Conservation (phyloP, 179 eudicot species). For the Gypsophila paniculata region DNA sequence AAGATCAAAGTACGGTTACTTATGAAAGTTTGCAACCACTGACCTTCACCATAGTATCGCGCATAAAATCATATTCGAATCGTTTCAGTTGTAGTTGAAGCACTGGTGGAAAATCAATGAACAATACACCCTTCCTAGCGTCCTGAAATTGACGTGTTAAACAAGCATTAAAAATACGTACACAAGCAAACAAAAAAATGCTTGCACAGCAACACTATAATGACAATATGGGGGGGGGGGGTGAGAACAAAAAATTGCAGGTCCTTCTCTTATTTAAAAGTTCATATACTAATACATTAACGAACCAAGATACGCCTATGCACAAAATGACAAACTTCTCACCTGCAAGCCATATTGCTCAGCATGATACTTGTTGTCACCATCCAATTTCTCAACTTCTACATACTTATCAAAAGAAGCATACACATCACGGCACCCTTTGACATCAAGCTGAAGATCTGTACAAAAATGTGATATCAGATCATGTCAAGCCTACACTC, state of each 20-base stretch:
- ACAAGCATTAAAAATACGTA: not conserved
- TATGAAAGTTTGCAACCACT: constrained; percentile 15
- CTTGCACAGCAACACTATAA: not conserved
- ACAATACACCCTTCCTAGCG: constrained; percentile 51
- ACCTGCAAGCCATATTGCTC: constrained; percentile 86
- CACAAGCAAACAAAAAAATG: not conserved
- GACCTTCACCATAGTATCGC: constrained; percentile 57
- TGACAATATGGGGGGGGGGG: not conserved
- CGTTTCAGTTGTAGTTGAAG: constrained; percentile 52
- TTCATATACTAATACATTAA: not conserved
- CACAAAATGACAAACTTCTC: constrained; percentile 8
- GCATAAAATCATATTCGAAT: constrained; percentile 55
- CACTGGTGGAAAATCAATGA: constrained; percentile 54
- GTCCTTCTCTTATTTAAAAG: too few species aligned
- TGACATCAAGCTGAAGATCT: constrained; percentile 96
- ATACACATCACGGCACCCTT: constrained; percentile 86
- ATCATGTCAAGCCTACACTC: not conserved
- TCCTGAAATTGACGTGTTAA: constrained; percentile 33
- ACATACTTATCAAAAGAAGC: constrained; percentile 93
- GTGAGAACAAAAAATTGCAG: not conserved
- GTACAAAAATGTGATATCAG: constrained; percentile 20
- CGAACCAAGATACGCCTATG: not conserved
- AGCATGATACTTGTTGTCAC: constrained; percentile 86
- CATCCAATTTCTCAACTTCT: constrained; percentile 80
- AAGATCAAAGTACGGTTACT: not conserved